These are phyloP conservation scores for Claviceps maximensis DNA, from an alignment of 2,329 filamentous ascomycete genomes.

Conservation along the genomic window DNA sequence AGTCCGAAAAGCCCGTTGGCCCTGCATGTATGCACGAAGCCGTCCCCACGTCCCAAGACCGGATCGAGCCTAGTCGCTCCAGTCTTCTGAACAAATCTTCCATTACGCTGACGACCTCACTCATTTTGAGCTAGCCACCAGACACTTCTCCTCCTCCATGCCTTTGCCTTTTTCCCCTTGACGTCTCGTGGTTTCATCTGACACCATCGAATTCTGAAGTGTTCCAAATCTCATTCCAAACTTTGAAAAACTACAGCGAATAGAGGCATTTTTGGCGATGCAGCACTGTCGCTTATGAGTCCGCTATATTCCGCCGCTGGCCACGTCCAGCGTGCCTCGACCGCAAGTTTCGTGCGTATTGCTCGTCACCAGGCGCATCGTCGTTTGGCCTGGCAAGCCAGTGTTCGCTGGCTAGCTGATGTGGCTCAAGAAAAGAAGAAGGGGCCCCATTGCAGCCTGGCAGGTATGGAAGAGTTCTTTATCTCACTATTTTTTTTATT, in stretches of 20 bases:
- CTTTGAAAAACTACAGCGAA: slow-evolving; percentile 2
- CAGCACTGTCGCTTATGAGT: slow-evolving; percentile 12
- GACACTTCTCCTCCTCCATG: neutral
- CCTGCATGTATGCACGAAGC: neutral
- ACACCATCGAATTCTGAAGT: neutral
- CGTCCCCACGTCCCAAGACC: neutral
- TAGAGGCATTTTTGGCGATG: slow-evolving; percentile 14
- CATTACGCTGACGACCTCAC: neutral
- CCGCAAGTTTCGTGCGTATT: slow-evolving; percentile 36
- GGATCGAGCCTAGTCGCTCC: neutral
- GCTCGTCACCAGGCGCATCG: slow-evolving; percentile 33
- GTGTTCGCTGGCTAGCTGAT: slow-evolving; percentile 32
- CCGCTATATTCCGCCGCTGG: slow-evolving; percentile 20
- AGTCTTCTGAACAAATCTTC: neutral
- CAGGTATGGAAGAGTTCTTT: slow-evolving; percentile 22
- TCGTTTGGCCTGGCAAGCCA: slow-evolving; percentile 21
- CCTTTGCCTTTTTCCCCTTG: neutral
- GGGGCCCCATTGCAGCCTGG: slow-evolving; percentile 19
- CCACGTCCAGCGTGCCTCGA: slow-evolving; percentile 26
- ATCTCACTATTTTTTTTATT: neutral
- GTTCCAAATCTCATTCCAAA: neutral
- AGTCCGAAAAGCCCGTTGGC: neutral
- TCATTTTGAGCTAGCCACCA: neutral
- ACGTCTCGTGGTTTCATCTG: neutral
- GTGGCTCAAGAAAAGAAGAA: slow-evolving; percentile 15